Percentiles rank a stretch among this genome's conserved stretches.
Evolutionary conservation across 2,329 filamentous ascomycete genomes (phyloP).

Genomic region (Leptosphaerulina australis): DNA sequence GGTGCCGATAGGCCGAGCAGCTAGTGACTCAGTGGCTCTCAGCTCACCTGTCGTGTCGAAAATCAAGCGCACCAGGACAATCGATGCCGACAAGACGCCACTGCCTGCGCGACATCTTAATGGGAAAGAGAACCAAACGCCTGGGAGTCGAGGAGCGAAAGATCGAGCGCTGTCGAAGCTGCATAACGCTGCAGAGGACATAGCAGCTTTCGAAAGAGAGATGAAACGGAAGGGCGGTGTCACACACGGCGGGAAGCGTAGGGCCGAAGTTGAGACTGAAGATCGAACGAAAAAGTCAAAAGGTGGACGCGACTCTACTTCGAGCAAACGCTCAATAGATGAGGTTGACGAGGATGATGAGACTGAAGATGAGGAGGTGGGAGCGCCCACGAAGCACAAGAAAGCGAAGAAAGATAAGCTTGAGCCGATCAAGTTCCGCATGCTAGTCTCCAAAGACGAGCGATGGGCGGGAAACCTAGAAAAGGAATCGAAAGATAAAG

Average conservation of each 20-base stretch:
- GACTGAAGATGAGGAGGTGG: conserved; percentile 54
- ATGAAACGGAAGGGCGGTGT: conserved; percentile 78
- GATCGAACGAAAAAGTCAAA: conserved; percentile 41
- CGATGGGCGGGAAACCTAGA: conserved; percentile 76
- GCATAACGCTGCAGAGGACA: conserved; percentile 79
- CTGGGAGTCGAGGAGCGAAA: conserved; percentile 86
- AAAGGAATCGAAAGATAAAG: conserved; percentile 80
- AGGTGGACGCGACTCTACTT: conserved; percentile 43
- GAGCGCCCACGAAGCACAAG: conserved; percentile 66
- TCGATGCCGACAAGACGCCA: conserved; percentile 57
- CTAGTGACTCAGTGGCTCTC: conserved; percentile 30
- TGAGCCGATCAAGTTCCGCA: conserved; percentile 71
- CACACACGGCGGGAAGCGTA: conserved; percentile 59
- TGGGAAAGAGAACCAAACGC: conserved; percentile 85
- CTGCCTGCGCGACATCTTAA: conserved; percentile 44
- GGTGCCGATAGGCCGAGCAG: conserved; percentile 18
- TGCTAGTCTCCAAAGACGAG: conserved; percentile 84
- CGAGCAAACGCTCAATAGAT: conserved; percentile 54
- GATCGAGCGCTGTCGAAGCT: conserved; percentile 78
- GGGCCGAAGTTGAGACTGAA: conserved; percentile 46
- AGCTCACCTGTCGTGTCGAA: conserved; percentile 36
- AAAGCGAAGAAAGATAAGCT: conserved; percentile 56
- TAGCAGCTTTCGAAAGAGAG: conserved; percentile 91
- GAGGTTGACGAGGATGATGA: conserved; percentile 51
- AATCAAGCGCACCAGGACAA: conserved; percentile 34